Base-by-base conservation (phyloP, 805 yeast species). In the Teunomyces barrocoloradensis region DNA sequence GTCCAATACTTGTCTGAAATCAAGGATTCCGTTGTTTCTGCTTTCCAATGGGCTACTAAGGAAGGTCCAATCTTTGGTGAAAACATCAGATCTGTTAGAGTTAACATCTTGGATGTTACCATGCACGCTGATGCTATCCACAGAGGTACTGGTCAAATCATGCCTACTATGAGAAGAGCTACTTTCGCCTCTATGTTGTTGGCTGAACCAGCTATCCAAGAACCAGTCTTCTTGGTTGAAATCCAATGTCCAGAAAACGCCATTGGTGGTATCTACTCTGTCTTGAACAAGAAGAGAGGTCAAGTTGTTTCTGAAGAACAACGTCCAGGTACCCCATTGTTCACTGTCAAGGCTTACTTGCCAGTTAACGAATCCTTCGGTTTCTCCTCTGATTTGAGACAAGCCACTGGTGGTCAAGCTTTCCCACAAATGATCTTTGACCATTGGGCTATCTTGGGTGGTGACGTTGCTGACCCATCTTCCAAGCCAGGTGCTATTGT, bases 391-490 rank as follows among this genome's bases (percentile, higher is more conserved):
- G 96, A 91, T 71, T 87, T 92, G 73, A 89, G 99, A 85, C 97
- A 92, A 82, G 97, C 98, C 73, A 92, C 99, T 71, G 97, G 97
- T 88, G 99, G 99, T 79, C 99, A 92, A 85, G 99, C 99, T 77
- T 92, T 92, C 99, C 99, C 99, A 80, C 98, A 92, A 82, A 84
- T 94, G 96, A 95, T 94, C 77, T 94, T 92, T 79, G 98, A 94
- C 78, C 99, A 92, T 78, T 92, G 98, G 98, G 80, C 89, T 61
- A 77, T 89, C 66, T 80, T 94, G 82, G 69, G 72, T 63, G 96
- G 97, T 77, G 94, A 90, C 78, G 96, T 96, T 73, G 78, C 87
- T 62, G 98, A 92, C 79, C 85, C 91, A 72, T 61, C 85, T 66
- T 59, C 82, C 55, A 80, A 80, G 73, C 81, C 84, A 57, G 85